Evolutionary conservation across 495 filamentous ascomycete genomes (phyloP).

Genomic region (Tuber melanosporum): DNA sequence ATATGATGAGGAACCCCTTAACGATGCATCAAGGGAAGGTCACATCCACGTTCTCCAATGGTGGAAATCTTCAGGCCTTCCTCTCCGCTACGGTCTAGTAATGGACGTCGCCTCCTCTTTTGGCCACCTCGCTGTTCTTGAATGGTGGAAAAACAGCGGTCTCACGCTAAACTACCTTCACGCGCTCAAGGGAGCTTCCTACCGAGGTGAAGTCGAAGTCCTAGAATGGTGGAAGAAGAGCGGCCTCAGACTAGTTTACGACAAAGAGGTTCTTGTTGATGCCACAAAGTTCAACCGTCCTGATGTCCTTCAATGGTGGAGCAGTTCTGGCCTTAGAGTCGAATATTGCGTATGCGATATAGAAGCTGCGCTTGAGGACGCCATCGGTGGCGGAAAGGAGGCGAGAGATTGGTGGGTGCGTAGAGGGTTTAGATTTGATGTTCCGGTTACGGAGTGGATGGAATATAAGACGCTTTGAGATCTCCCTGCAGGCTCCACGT

Average conservation of each 20-base stretch:
- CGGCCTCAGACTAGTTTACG: slow-evolving; percentile 74
- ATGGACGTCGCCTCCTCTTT: slow-evolving; percentile 78
- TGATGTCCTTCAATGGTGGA: slow-evolving; percentile 88
- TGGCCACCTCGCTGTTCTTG: slow-evolving; percentile 72
- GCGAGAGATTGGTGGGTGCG: slow-evolving; percentile 83
- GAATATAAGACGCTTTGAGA: slow-evolving; percentile 53
- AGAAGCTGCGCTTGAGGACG: slow-evolving; percentile 87
- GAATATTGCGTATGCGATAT: slow-evolving; percentile 95
- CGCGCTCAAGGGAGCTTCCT: slow-evolving; percentile 67
- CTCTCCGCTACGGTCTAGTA: slow-evolving; percentile 74
- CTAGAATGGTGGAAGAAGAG: slow-evolving; percentile 78
- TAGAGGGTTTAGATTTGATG: slow-evolving; percentile 78
- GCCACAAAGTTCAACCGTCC: slow-evolving; percentile 81
- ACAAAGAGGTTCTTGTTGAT: slow-evolving; percentile 79
- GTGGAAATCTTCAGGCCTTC: slow-evolving; percentile 77
- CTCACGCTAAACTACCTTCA: slow-evolving; percentile 31
- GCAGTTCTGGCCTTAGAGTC: slow-evolving; percentile 50
- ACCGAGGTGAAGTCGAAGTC: slow-evolving; percentile 78
- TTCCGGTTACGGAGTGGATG: slow-evolving; percentile 91
- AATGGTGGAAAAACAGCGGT: slow-evolving; percentile 77
- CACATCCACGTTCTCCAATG: slow-evolving; percentile 80
- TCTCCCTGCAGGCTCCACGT: not conserved
- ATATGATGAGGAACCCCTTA: slow-evolving; percentile 69
- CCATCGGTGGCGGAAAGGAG: slow-evolving; percentile 59
- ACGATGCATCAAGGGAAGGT: slow-evolving; percentile 75